phyloP scores from a whole-genome alignment of 2,329 filamentous ascomycete genomes.

The Sarocladium brachiariae region DNA sequence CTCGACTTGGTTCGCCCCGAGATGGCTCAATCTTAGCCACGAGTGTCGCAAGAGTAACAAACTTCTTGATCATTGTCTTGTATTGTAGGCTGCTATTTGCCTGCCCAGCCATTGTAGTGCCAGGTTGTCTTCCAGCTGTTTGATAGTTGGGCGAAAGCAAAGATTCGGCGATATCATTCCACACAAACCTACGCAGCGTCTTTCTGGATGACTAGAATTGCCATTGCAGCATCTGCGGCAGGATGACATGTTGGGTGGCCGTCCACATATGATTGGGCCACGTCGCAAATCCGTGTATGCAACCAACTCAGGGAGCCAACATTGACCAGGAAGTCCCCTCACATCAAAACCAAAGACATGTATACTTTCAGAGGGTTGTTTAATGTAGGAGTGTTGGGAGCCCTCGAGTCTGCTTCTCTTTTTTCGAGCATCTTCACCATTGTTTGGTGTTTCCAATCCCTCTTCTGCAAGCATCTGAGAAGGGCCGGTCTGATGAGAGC shows the following conservation, averaged over 20 bases:
- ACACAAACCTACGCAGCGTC: background rate
- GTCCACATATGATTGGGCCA: constrained; percentile 8
- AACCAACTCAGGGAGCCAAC: background rate
- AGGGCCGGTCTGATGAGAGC: no score
- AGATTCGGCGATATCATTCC: background rate
- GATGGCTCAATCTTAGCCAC: background rate
- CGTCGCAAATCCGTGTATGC: background rate
- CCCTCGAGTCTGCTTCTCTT: no score
- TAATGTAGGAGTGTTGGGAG: no score
- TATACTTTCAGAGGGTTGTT: no score
- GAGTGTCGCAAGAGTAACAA: background rate
- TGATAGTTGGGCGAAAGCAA: no score
- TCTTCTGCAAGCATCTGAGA: no score
- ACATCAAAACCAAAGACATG: no score
- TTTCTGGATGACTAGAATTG: background rate
- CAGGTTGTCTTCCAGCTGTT: no score
- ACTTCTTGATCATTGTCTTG: background rate
- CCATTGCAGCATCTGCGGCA: background rate
- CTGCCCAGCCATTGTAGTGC: no score
- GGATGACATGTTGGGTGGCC: background rate
- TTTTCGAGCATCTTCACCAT: no score
- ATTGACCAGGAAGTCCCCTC: background rate
- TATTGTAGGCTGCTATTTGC: background rate
- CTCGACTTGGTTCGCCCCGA: background rate
- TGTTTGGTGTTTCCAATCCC: no score